Evolutionary conservation across 257 asterid genomes (phyloP).

Genomic region (Fraxinus anomala): DNA sequence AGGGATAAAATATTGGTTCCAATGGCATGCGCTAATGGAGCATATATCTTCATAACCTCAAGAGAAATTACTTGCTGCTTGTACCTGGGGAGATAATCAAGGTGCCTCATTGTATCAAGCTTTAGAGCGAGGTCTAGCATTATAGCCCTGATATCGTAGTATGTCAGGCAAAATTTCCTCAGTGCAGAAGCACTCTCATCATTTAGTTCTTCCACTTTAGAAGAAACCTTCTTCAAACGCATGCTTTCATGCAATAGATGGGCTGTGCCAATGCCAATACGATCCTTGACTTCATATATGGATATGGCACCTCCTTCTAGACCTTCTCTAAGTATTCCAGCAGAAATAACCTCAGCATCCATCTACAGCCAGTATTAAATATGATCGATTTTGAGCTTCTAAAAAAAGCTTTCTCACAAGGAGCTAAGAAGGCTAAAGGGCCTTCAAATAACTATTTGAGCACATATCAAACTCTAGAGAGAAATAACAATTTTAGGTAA

Average conservation of each 20-base stretch:
- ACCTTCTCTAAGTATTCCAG: conserved; percentile 71
- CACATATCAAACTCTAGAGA: too few species aligned
- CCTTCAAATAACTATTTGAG: background rate
- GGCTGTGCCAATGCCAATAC: conserved; percentile 65
- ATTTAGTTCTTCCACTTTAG: conserved; percentile 61
- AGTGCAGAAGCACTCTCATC: conserved; percentile 71
- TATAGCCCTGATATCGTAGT: conserved; percentile 85
- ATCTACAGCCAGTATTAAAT: conserved; percentile 50
- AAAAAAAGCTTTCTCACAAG: background rate
- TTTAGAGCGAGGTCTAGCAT: conserved; percentile 74
- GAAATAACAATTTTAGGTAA: too few species aligned
- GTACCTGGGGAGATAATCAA: conserved; percentile 75
- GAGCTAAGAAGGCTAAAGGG: background rate
- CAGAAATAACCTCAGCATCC: conserved; percentile 95
- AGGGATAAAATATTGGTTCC: conserved; percentile 62
- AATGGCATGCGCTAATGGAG: conserved; percentile 89
- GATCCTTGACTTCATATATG: conserved; percentile 59
- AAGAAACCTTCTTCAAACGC: conserved; percentile 67
- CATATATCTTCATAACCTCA: conserved; percentile 84
- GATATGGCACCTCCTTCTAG: conserved; percentile 67
- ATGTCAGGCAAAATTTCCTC: conserved; percentile 81
- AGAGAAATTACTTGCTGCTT: conserved; percentile 73
- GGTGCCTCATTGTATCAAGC: conserved; percentile 87
- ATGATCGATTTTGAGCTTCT: conserved; percentile 9
- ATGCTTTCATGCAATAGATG: conserved; percentile 83